Evolutionary conservation across 1,284 basidiomycete genomes (phyloP), one percentile per base, ranked within the genome.

Genomic region (Veloporphyrellus conicus): DNA sequence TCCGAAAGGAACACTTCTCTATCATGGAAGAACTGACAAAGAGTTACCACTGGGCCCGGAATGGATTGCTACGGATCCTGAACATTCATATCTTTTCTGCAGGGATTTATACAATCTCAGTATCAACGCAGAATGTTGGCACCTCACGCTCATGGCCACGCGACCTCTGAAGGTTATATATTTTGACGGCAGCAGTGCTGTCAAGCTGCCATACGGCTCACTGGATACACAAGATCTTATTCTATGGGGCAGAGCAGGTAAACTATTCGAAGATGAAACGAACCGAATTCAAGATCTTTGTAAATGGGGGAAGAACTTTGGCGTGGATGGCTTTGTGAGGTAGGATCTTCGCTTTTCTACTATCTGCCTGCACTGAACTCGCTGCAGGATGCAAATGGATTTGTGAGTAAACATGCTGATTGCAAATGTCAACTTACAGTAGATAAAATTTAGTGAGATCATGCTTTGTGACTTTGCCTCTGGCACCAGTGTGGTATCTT

Each of bases 381-480:
- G 1, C 38, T 12, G 31, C 36, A 72, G 74, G 53, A 76, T 76
- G 75, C 71, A 75, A 59, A 70, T 74, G 64, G 64, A 70, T 52
- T 77, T 77, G 75, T 77, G 52, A 56, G 73, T 57, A 14, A 34
- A 29, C 7, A 37, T 39, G 23, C 16, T 19, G 4, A 2, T n/a
- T 25, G 6, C 18, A 3, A 11, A 19, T n/a, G n/a, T 1, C 3
- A 6, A 11, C 44, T 22, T 31, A 43, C 31, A 27, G 49, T 3
- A 43, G 15, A 31, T 25, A 14, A n/a, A 14, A 6, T 39, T 12
- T 45, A 79, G 77, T 45, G 77, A 80, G 58, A 64, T 76, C 25
- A 76, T 79, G 75, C 55, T 76, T 4, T 79, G 77, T 52, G 62
- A 77, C 55, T 71, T 78, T 29, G 12, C 28, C 10, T 10, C 28